Conservation (phyloP, 768 basidiomycete species). For the Amanita rimosa region DNA sequence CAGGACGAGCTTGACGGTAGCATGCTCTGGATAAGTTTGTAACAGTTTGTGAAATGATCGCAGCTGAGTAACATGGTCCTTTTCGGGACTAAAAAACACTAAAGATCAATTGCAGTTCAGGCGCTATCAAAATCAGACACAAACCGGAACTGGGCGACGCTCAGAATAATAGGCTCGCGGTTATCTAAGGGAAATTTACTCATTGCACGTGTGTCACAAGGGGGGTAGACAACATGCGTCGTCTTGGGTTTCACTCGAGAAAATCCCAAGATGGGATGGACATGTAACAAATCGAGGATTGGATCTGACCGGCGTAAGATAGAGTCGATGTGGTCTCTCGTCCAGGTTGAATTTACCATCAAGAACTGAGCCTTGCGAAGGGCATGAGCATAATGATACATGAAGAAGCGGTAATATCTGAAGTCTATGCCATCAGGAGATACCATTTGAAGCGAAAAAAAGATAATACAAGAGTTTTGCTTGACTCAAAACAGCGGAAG, state of each 20-base stretch:
- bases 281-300: conserved; percentile 34
- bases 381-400: conserved; percentile 69
- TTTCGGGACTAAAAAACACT: conserved; percentile 65
- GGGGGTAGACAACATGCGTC: conserved; percentile 70
- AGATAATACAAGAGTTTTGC: conserved; percentile 49
- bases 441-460: conserved; percentile 1
- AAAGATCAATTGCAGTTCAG: background rate
- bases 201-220: conserved; percentile 80
- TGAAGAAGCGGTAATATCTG: conserved; percentile 86
- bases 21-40: conserved; percentile 46
- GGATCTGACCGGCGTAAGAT: conserved; percentile 51
- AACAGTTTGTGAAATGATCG: conserved; percentile 55
- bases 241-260: conserved; percentile 15
- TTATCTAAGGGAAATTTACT: conserved; percentile 37
- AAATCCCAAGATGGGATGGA: conserved; percentile 30
- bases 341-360: conserved; percentile 98
- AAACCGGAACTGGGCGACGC: conserved; percentile 89
- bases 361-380: conserved; percentile 64
- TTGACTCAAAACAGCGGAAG: conserved; percentile 38
- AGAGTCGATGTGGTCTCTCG: conserved; percentile 68
- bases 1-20: conserved; percentile 53
- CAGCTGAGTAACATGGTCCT: conserved; percentile 80
- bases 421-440: background rate
- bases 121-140: conserved; percentile 9
- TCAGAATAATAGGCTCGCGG: conserved; percentile 61